Conservation (phyloP, 2,329 filamentous ascomycete species). For the Trichophyton rubrum region DNA sequence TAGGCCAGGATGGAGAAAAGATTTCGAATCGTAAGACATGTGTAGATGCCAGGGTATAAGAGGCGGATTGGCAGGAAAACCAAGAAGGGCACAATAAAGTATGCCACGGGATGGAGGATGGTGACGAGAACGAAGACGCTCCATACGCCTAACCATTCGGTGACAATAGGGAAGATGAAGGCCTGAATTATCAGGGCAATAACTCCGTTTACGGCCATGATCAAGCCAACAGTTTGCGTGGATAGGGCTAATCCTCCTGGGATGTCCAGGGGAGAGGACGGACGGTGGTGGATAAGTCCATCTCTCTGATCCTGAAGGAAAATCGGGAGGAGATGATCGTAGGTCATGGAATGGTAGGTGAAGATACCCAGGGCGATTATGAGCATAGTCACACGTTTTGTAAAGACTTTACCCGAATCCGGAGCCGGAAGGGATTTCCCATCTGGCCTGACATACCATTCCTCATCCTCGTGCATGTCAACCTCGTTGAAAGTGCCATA, state of each 20-base stretch:
- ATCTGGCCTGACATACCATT: slow-evolving; percentile 32
- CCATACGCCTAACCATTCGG: slow-evolving; percentile 55
- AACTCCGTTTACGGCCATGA: slow-evolving; percentile 56
- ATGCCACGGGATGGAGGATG: slow-evolving; percentile 52
- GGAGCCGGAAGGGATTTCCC: slow-evolving; percentile 24
- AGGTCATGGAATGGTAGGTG: slow-evolving; percentile 91
- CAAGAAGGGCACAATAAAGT: slow-evolving; percentile 57
- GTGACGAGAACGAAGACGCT: slow-evolving; percentile 53
- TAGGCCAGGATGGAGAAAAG: slow-evolving; percentile 57
- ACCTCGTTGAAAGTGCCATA: slow-evolving; percentile 61
- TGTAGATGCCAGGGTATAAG: slow-evolving; percentile 51
- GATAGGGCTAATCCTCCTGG: slow-evolving; percentile 54
- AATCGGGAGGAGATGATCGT: slow-evolving; percentile 81
- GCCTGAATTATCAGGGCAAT: slow-evolving; percentile 63
- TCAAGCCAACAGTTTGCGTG: slow-evolving; percentile 54
- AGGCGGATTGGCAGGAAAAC: slow-evolving; percentile 43
- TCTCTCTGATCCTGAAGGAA: slow-evolving; percentile 65
- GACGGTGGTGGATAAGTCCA: slow-evolving; percentile 18
- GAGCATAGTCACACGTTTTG: slow-evolving; percentile 57
- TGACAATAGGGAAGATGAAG: slow-evolving; percentile 54
- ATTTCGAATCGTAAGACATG: slow-evolving; percentile 53
- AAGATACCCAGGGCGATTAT: slow-evolving; percentile 77
- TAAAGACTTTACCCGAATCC: slow-evolving; percentile 40
- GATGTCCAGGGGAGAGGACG: slow-evolving; percentile 41
- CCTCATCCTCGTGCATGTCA: slow-evolving; percentile 41